Conservation (phyloP, 306 rosid genomes). For the Castanospermum australe region DNA sequence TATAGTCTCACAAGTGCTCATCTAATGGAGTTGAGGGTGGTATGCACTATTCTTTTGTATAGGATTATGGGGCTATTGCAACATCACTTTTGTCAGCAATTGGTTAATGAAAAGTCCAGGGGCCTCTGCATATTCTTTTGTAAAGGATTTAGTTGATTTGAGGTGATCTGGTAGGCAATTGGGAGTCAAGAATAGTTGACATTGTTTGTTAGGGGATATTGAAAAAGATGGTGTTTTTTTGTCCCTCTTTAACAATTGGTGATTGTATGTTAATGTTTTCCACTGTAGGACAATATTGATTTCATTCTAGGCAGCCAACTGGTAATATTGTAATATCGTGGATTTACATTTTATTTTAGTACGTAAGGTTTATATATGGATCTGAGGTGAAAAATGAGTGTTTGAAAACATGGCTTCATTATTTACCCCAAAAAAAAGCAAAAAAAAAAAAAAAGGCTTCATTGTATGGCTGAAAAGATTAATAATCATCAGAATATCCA, state of each 20-base stretch:
- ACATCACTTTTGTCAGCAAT: background rate
- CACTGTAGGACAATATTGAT: background rate
- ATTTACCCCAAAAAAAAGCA: no score
- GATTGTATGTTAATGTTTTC: background rate
- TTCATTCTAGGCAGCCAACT: no score
- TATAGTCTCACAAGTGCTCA: background rate
- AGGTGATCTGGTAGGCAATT: background rate
- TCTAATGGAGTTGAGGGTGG: background rate
- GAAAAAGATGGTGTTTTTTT: background rate
- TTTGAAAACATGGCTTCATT: no score
- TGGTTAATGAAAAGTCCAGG: background rate
- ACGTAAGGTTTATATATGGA: background rate
- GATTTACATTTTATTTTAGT: background rate
- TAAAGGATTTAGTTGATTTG: background rate
- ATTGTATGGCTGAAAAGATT: no score
- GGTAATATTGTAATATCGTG: no score
- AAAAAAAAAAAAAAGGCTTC: no score
- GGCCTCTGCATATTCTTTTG: conserved; percentile 6
- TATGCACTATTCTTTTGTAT: background rate
- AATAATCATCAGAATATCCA: no score
- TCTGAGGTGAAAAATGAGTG: background rate
- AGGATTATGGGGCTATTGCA: background rate
- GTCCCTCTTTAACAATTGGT: background rate
- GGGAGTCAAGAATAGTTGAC: background rate
- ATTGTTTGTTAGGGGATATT: background rate